A percentile compares a stretch with the other conserved stretches of the same genome.
These are phyloP conservation scores for Helotiales sp. DNA, from an alignment of 2,329 filamentous ascomycete species.

Conservation along the genomic window DNA sequence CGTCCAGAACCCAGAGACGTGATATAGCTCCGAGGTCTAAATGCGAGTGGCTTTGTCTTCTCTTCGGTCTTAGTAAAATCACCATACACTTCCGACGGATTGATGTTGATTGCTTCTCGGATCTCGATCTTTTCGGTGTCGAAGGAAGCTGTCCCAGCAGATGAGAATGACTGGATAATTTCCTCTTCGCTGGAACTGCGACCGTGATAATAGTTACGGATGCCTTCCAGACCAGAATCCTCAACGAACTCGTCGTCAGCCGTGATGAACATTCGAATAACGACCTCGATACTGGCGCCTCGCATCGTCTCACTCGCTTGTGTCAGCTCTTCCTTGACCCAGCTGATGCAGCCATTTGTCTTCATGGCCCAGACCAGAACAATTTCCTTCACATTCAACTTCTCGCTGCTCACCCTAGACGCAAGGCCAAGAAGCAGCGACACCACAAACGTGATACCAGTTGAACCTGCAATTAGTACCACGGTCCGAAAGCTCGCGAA, in stretches of 20 bases:
- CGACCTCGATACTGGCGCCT: constrained; percentile 48
- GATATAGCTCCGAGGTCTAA: neutral
- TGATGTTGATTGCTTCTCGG: too few species aligned
- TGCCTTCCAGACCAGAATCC: neutral
- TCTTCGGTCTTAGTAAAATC: neutral
- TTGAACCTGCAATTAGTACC: constrained; percentile 61
- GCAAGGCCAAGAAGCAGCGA: constrained; percentile 47
- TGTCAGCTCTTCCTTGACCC: constrained; percentile 33
- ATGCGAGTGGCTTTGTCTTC: neutral
- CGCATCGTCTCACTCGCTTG: constrained; percentile 40
- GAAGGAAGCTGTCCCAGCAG: neutral
- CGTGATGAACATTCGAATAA: constrained; percentile 56
- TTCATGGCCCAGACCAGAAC: constrained; percentile 56
- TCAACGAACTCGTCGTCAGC: constrained; percentile 17
- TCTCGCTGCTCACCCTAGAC: constrained; percentile 15
- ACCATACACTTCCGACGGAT: too few species aligned
- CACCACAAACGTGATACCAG: constrained; percentile 59
- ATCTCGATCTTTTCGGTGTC: neutral
- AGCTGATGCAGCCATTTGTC: constrained; percentile 55
- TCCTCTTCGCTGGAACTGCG: neutral
- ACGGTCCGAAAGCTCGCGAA: constrained; percentile 61
- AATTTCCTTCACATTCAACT: constrained; percentile 47
- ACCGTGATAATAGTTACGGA: neutral
- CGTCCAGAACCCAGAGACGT: constrained; percentile 33
- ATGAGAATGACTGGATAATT: too few species aligned